phyloP scores from a whole-genome alignment of 169 alveolate genomes.

The Toxoplasma gondii region DNA sequence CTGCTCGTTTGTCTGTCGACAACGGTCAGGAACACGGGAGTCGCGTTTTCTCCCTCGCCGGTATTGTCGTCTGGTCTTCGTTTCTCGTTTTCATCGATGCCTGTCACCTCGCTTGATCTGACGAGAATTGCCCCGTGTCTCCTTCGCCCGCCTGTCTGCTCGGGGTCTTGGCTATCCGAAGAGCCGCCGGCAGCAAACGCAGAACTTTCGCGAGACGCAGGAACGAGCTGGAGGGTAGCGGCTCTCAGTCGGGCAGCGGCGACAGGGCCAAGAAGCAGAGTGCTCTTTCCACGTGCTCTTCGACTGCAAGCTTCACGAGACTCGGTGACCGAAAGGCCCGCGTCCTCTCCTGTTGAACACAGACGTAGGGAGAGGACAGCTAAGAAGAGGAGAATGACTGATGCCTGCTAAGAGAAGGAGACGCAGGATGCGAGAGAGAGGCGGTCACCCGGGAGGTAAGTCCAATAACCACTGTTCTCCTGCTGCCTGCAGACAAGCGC shows the following conservation, averaged over 20 bases:
- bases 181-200: neutral
- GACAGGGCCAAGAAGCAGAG: neutral
- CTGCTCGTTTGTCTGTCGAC: too few relatives aligned
- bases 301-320: too few relatives aligned
- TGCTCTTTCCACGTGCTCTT: neutral
- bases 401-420: too few relatives aligned
- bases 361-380: too few relatives aligned
- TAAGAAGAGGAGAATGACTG: too few relatives aligned
- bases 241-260: neutral
- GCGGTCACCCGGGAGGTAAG: too few relatives aligned
- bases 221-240: neutral
- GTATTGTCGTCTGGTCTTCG: neutral
- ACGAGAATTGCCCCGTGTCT: neutral
- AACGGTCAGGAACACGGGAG: too few relatives aligned
- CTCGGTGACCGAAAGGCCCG: too few relatives aligned
- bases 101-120: neutral
- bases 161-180: neutral
- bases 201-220: neutral
- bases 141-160: neutral
- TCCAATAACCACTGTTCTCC: too few relatives aligned
- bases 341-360: too few relatives aligned
- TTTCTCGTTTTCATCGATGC: neutral
- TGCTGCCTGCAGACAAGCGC: too few relatives aligned
- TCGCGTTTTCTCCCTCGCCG: neutral
- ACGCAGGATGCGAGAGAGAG: too few relatives aligned